These are phyloP conservation scores for Euphorbia schlechtendalii DNA, from an alignment of 441 rosid genomes.

Conservation along the genomic window DNA sequence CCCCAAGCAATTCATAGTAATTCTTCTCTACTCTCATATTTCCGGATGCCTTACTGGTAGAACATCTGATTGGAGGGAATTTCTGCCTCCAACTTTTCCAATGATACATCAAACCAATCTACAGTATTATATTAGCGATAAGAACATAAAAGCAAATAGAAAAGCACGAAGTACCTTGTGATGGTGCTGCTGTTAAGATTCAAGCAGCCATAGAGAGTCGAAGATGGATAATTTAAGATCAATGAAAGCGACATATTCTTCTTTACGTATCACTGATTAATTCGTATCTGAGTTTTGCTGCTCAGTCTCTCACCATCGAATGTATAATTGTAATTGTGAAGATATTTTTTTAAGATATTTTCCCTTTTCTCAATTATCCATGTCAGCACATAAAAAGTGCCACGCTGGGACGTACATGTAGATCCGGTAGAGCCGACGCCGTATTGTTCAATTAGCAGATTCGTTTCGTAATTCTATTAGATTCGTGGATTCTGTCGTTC, in stretches of 20 bases:
- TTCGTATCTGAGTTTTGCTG: not conserved
- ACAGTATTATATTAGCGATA: not conserved
- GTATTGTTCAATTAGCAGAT: not conserved
- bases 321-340: too few species aligned
- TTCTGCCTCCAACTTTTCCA: conserved; percentile 19
- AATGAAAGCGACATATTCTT: conserved; percentile 19
- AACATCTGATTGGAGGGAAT: conserved; percentile 27
- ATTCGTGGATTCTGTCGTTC: conserved; percentile 10
- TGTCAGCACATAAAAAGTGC: conserved; percentile 2
- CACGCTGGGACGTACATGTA: not conserved
- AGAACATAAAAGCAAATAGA: not conserved
- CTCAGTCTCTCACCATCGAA: too few species aligned
- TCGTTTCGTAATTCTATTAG: conserved; percentile 10
- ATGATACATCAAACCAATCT: not conserved
- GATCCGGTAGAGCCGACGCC: not conserved
- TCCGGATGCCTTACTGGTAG: conserved; percentile 10
- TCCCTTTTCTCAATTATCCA: not conserved
- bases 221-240: conserved; percentile 15
- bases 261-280: not conserved
- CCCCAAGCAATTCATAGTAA: conserved; percentile 52
- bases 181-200: conserved; percentile 10
- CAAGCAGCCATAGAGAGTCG: conserved; percentile 17
- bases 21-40: conserved; percentile 24
- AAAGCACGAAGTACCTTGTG: conserved; percentile 23
- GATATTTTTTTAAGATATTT: not conserved